A percentile compares a stretch with the other conserved stretches of the same genome.
These are phyloP conservation scores for Fusarium redolens DNA, from an alignment of 2,329 filamentous ascomycete species.

Conservation along the genomic window DNA sequence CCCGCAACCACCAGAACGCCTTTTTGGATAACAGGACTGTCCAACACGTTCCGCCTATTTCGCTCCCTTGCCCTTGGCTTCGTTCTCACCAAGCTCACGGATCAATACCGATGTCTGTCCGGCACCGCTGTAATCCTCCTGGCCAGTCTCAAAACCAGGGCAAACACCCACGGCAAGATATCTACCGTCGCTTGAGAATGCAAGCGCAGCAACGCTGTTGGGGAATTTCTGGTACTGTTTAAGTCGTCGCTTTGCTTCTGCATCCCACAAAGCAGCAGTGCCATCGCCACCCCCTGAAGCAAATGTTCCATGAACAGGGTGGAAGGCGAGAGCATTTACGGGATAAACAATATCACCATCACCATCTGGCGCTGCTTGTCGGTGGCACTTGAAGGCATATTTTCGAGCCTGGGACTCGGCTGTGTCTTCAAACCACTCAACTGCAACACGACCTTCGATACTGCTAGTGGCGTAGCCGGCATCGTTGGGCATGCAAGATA, in stretches of 20 bases:
- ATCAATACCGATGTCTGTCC: conserved; percentile 83
- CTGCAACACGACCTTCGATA: conserved; percentile 94
- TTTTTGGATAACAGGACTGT: conserved; percentile 40
- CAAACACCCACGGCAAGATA: conserved; percentile 84
- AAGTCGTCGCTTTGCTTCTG: conserved; percentile 87
- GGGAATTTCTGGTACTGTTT: conserved; percentile 88
- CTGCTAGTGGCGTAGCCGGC: conserved; percentile 91
- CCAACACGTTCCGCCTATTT: conserved; percentile 60
- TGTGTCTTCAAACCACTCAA: conserved; percentile 97
- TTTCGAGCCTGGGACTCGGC: conserved; percentile 89
- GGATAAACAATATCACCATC: conserved; percentile 87
- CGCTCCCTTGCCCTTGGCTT: conserved; percentile 85
- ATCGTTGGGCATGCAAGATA: conserved; percentile 97
- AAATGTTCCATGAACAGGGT: conserved; percentile 85
- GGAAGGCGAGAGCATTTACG: conserved; percentile 90
- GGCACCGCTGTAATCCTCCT: conserved; percentile 79
- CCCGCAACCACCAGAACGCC: conserved; percentile 48
- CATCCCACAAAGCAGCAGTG: conserved; percentile 93
- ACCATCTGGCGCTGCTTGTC: conserved; percentile 74
- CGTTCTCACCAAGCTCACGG: conserved; percentile 84
- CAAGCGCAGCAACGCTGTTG: conserved; percentile 80
- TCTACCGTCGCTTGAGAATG: conserved; percentile 81
- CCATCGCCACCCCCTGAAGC: conserved; percentile 91
- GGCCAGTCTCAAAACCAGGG: conserved; percentile 88
- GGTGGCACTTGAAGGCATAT: conserved; percentile 99